Evolutionary conservation across 495 filamentous ascomycete genomes (phyloP).

Genomic region (Hypoxylon fuscum): DNA sequence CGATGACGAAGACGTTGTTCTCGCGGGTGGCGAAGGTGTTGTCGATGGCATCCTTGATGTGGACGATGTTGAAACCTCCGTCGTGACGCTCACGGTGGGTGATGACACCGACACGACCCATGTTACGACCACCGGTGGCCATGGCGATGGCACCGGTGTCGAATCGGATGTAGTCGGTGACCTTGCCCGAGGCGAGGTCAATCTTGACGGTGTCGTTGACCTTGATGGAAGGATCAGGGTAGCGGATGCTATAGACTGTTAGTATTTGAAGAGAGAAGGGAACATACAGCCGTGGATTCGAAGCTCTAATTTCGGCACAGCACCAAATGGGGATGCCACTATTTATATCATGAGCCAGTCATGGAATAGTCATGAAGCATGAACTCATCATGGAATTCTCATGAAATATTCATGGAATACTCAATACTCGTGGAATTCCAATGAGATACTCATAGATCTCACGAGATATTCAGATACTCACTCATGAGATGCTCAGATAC

Average conservation of each 20-base stretch:
- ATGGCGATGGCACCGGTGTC: slow-evolving; percentile 97
- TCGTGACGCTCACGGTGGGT: slow-evolving; percentile 99
- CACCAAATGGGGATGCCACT: slow-evolving; percentile 36
- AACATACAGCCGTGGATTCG: slow-evolving; percentile 59
- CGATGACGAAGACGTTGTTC: slow-evolving; percentile 98
- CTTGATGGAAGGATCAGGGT: slow-evolving; percentile 96
- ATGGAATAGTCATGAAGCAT: too few species aligned
- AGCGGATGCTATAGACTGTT: slow-evolving; percentile 82
- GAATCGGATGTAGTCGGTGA: slow-evolving; percentile 94
- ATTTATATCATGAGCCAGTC: too few species aligned
- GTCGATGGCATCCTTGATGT: slow-evolving; percentile 99
- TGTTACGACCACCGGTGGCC: slow-evolving; percentile 98
- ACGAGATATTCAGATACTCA: too few species aligned
- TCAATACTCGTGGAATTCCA: too few species aligned
- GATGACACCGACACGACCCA: slow-evolving; percentile 99
- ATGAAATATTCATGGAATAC: too few species aligned
- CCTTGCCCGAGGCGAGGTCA: slow-evolving; percentile 95
- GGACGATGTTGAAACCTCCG: slow-evolving; percentile 99
- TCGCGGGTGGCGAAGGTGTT: slow-evolving; percentile 99
- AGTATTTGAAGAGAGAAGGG: slow-evolving; percentile 46
- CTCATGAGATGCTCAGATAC: too few species aligned
- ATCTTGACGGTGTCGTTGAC: slow-evolving; percentile 99
- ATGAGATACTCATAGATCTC: too few species aligned
- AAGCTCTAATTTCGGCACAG: slow-evolving; percentile 46
- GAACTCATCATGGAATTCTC: too few species aligned